These are phyloP conservation scores for Lathyrus oleraceus DNA, from an alignment of 306 rosid genomes.

Conservation along the genomic window DNA sequence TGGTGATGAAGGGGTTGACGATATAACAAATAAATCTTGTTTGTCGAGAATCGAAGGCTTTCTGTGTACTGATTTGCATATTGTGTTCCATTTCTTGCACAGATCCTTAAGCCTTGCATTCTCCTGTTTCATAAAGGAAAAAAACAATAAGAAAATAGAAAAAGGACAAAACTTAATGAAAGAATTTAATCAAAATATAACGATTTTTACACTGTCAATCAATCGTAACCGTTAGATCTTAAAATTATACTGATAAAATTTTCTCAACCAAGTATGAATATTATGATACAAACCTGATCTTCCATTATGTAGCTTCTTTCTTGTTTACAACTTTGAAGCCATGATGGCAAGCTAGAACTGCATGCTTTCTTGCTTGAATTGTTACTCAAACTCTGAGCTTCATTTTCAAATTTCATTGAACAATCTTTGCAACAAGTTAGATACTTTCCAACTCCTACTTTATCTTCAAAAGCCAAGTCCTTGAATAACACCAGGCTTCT, in stretches of 20 bases:
- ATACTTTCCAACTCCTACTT: slow-evolving; percentile 34
- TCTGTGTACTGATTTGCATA: slow-evolving; percentile 62
- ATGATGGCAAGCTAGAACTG: slow-evolving; percentile 55
- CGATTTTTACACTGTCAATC: not conserved
- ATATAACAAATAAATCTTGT: slow-evolving; percentile 37
- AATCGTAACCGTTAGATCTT: not conserved
- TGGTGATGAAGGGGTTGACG: slow-evolving; percentile 51
- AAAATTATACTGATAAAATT: not conserved
- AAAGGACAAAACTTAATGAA: too few species aligned
- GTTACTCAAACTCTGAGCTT: slow-evolving; percentile 46
- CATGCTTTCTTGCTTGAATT: slow-evolving; percentile 36
- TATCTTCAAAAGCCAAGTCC: slow-evolving; percentile 40
- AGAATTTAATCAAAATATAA: not conserved
- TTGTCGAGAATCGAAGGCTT: slow-evolving; percentile 44
- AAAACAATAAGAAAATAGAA: not conserved
- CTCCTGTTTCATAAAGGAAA: slow-evolving; percentile 47
- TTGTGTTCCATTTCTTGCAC: slow-evolving; percentile 68
- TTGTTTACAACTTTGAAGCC: slow-evolving; percentile 72
- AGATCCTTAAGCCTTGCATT: slow-evolving; percentile 48
- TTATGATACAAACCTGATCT: slow-evolving; percentile 45
- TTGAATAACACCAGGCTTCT: slow-evolving; percentile 44
- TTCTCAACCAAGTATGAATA: not conserved
- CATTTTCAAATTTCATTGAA: slow-evolving; percentile 48
- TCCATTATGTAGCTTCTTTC: slow-evolving; percentile 42
- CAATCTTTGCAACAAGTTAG: slow-evolving; percentile 60